Conservation (phyloP, 768 basidiomycete species). For the Lactarius indigo region DNA sequence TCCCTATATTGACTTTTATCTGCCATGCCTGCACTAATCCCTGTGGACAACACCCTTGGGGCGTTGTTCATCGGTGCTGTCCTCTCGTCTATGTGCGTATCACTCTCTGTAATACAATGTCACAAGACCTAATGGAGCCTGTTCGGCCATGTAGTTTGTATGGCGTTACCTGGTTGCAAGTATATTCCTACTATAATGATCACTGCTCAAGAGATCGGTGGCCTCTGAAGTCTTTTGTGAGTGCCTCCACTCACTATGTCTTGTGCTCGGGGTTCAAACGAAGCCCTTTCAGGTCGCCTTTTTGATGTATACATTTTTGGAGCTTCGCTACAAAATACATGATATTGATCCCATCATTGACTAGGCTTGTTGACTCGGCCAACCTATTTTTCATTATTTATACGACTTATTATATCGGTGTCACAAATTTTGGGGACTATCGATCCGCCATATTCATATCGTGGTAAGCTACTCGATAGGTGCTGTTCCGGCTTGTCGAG, state of each 20-base stretch:
- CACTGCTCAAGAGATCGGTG: not conserved
- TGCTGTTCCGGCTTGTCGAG: not conserved
- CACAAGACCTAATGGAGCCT: not conserved
- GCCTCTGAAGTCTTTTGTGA: too few species aligned
- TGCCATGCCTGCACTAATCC: not conserved
- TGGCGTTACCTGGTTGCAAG: not conserved
- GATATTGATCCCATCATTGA: too few species aligned
- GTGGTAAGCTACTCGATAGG: too few species aligned
- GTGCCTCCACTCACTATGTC: too few species aligned
- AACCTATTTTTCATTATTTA: too few species aligned
- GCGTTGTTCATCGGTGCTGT: not conserved
- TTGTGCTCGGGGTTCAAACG: too few species aligned
- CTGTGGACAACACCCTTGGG: not conserved
- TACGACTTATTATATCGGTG: not conserved
- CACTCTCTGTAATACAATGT: not conserved
- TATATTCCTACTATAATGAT: not conserved
- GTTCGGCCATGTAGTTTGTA: not conserved
- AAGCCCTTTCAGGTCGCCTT: not conserved
- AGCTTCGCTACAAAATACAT: too few species aligned
- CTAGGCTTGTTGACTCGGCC: too few species aligned
- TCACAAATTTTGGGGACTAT: not conserved
- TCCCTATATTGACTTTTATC: not conserved
- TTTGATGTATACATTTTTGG: not conserved
- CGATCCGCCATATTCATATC: too few species aligned
- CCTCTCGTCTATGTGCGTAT: not conserved